Percentiles rank a stretch among this genome's conserved stretches.
These are phyloP conservation scores for Insectozyma bohioensis DNA, from an alignment of 1,139 yeast species.

Conservation along the genomic window DNA sequence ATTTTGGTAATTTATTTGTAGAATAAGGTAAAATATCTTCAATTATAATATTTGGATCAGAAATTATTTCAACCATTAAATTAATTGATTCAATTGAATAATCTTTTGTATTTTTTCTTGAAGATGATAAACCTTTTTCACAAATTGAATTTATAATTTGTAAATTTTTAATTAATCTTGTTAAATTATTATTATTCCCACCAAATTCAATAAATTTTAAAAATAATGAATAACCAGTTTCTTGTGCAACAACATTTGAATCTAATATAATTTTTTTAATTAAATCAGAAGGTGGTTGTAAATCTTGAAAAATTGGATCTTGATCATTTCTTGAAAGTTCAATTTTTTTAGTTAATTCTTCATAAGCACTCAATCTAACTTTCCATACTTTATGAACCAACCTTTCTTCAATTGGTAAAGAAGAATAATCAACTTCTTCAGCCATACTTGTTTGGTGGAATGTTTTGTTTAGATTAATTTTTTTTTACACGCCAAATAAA, in stretches of 20 bases:
- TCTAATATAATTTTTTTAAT: slow-evolving; percentile 66
- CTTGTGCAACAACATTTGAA: slow-evolving; percentile 90
- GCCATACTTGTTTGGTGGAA: slow-evolving; percentile 21
- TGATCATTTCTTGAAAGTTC: slow-evolving; percentile 53
- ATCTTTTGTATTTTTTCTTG: slow-evolving; percentile 73
- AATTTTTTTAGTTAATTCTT: slow-evolving; percentile 57
- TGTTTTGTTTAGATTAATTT: slow-evolving; percentile 5
- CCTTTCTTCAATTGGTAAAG: slow-evolving; percentile 65
- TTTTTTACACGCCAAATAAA: slow-evolving; percentile 3
- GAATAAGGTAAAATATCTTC: slow-evolving; percentile 67
- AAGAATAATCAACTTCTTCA: slow-evolving; percentile 60
- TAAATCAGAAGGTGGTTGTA: slow-evolving; percentile 31
- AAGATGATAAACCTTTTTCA: slow-evolving; percentile 78
- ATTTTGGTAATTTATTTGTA: slow-evolving; percentile 69
- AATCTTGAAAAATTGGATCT: slow-evolving; percentile 55
- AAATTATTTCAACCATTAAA: slow-evolving; percentile 59
- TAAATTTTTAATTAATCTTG: slow-evolving; percentile 30
- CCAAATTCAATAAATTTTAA: slow-evolving; percentile 60
- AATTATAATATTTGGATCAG: slow-evolving; percentile 62
- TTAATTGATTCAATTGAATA: slow-evolving; percentile 63
- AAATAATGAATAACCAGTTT: slow-evolving; percentile 65
- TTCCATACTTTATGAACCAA: slow-evolving; percentile 85
- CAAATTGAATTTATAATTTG: slow-evolving; percentile 59
- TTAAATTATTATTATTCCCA: slow-evolving; percentile 40
- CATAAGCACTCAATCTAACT: slow-evolving; percentile 79